A percentile compares a stretch with the other conserved stretches of the same genome.
These are phyloP conservation scores for Cyberlindnera petersonii DNA, from an alignment of 805 yeast species.

Conservation along the genomic window DNA sequence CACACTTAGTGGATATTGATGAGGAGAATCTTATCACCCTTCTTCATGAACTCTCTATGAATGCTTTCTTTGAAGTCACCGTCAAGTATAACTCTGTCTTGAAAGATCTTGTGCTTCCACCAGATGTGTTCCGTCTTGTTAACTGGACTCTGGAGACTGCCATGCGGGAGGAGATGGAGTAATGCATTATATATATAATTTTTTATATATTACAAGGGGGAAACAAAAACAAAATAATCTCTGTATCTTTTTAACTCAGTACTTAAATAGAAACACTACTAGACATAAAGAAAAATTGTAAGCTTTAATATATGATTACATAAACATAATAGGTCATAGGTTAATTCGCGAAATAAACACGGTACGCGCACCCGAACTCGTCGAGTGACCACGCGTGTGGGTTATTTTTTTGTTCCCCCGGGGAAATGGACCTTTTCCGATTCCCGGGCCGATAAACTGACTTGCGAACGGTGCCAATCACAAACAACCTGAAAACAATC, in stretches of 20 bases:
- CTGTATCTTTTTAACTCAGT: no score
- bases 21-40: constrained; percentile 44
- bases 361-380: constrained; percentile 5
- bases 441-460: constrained; percentile 11
- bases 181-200: no score
- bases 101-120: constrained; percentile 59
- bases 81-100: constrained; percentile 58
- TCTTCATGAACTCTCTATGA: constrained; percentile 61
- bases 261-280: no score
- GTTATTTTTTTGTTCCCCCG: no score
- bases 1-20: constrained; percentile 19
- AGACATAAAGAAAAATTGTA: no score
- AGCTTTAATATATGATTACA: no score
- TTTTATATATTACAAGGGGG: no score
- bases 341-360: not conserved
- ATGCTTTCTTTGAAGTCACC: constrained; percentile 61
- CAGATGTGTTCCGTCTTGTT: constrained; percentile 63
- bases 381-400: no score
- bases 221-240: not conserved
- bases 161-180: constrained; percentile 38
- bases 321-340: no score
- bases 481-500: constrained; percentile 15
- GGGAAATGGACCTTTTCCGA: constrained; percentile 14
- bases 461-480: constrained; percentile 13
- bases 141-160: constrained; percentile 71